These are phyloP conservation scores for Rhinocladiella similis DNA, from an alignment of 2,329 filamentous ascomycete genomes.

Conservation along the genomic window DNA sequence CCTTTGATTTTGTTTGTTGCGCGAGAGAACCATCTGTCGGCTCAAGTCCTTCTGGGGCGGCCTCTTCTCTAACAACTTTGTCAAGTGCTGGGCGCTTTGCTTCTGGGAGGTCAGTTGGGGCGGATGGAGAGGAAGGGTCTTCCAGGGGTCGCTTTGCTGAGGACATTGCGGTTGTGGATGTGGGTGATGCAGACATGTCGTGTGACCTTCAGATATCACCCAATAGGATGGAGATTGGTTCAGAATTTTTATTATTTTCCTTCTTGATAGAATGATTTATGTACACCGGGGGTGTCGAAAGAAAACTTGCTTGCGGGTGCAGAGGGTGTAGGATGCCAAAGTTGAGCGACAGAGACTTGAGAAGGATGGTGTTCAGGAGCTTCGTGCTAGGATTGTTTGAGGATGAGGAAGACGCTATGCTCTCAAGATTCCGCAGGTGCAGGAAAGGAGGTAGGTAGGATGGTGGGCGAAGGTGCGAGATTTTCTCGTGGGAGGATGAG, in stretches of 20 bases:
- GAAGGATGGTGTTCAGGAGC: constrained; percentile 8
- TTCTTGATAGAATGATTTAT: constrained; percentile 58
- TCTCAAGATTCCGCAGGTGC: constrained; percentile 22
- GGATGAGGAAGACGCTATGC: constrained; percentile 18
- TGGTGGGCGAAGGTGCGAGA: constrained; percentile 15
- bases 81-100: constrained; percentile 95
- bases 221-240: constrained; percentile 42
- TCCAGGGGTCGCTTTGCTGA: constrained; percentile 86
- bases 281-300: constrained; percentile 84
- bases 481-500: constrained; percentile 18
- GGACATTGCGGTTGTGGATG: constrained; percentile 44
- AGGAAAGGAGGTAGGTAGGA: constrained; percentile 18
- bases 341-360: constrained; percentile 35
- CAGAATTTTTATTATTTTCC: constrained; percentile 53
- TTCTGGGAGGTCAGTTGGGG: constrained; percentile 88
- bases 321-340: constrained; percentile 32
- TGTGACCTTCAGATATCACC: constrained; percentile 34
- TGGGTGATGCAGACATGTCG: constrained; percentile 70
- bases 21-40: constrained; percentile 39
- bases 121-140: constrained; percentile 92
- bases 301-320: constrained; percentile 84
- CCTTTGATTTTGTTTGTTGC: constrained; percentile 3
- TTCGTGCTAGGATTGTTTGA: constrained; percentile 25
- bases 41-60: constrained; percentile 30
- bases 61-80: constrained; percentile 75